Evolutionary conservation across 2,329 filamentous ascomycete genomes (phyloP).

Genomic region (Neopestalotiopsis sp.): DNA sequence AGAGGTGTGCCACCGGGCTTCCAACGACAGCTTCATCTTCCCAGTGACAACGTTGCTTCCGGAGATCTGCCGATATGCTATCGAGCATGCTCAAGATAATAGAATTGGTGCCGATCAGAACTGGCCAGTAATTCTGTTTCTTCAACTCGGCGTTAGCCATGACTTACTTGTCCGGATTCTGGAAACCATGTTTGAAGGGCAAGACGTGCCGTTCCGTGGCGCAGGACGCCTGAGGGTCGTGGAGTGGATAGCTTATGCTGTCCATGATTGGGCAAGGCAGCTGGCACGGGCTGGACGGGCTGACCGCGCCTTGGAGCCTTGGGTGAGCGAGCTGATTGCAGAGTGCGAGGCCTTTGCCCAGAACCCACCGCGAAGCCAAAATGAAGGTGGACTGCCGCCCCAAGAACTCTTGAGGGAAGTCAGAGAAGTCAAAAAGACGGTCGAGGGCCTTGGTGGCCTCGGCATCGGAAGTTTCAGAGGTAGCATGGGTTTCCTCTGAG

Average conservation of each 20-base stretch:
- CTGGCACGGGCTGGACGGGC: constrained; percentile 33
- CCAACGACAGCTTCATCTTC: constrained; percentile 70
- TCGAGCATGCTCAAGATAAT: constrained; percentile 62
- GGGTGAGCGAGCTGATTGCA: constrained; percentile 45
- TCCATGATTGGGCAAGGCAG: constrained; percentile 53
- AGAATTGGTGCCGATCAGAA: constrained; percentile 60
- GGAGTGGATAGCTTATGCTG: constrained; percentile 57
- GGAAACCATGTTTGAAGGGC: constrained; percentile 61
- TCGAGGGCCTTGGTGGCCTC: constrained; percentile 49
- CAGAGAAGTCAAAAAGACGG: constrained; percentile 47
- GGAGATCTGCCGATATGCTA: constrained; percentile 66
- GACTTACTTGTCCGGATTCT: constrained; percentile 61
- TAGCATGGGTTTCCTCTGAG: constrained; percentile 50
- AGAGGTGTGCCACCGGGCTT: constrained; percentile 68
- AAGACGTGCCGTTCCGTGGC: constrained; percentile 64
- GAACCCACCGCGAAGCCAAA: constrained; percentile 38
- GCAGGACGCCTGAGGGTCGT: constrained; percentile 54
- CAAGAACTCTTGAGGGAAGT: constrained; percentile 48
- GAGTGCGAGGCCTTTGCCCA: constrained; percentile 54
- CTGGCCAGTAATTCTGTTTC: constrained; percentile 63
- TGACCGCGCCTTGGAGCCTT: constrained; percentile 33
- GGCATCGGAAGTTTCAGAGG: constrained; percentile 27
- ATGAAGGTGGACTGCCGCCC: constrained; percentile 51
- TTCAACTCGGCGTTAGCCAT: constrained; percentile 60
- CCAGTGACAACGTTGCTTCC: constrained; percentile 65